Evolutionary conservation across 2,329 filamentous ascomycete species (phyloP).

Genomic region (Trichoderma afroharzianum): DNA sequence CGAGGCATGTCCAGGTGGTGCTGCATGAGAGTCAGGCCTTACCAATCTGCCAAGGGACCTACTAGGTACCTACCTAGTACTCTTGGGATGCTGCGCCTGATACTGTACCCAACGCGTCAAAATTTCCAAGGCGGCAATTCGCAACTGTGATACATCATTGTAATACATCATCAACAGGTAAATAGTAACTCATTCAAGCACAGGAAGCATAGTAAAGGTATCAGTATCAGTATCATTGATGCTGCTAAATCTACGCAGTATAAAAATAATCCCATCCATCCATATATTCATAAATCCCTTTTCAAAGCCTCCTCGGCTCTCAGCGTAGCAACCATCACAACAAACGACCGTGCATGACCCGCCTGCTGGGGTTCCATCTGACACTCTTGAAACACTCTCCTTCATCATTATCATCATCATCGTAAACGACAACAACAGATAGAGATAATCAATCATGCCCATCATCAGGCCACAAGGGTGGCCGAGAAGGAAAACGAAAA

Average conservation of each 20-base stretch:
- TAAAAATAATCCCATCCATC: not conserved
- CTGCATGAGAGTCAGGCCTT: not conserved
- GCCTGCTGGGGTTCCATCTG: not conserved
- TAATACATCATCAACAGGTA: too few species aligned
- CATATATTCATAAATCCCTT: not conserved
- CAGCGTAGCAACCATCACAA: not conserved
- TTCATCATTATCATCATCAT: constrained; percentile 14
- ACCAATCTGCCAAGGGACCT: not conserved
- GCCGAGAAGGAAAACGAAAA: not conserved
- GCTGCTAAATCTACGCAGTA: not conserved
- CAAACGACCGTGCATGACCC: not conserved
- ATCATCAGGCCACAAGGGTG: not conserved
- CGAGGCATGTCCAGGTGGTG: not conserved
- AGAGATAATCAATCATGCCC: not conserved
- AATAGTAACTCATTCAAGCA: not conserved
- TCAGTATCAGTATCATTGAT: not conserved
- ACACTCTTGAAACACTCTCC: constrained; percentile 12
- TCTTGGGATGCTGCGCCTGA: not conserved
- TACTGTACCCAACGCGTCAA: not conserved
- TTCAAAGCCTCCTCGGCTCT: not conserved
- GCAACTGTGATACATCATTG: too few species aligned
- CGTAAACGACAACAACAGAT: constrained; percentile 10
- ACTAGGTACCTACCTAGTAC: too few species aligned
- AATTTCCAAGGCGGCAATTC: not conserved
- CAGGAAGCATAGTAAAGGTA: not conserved